Evolutionary conservation across 1,284 basidiomycete genomes (phyloP).

Genomic region (Ganoderma lingzhi): DNA sequence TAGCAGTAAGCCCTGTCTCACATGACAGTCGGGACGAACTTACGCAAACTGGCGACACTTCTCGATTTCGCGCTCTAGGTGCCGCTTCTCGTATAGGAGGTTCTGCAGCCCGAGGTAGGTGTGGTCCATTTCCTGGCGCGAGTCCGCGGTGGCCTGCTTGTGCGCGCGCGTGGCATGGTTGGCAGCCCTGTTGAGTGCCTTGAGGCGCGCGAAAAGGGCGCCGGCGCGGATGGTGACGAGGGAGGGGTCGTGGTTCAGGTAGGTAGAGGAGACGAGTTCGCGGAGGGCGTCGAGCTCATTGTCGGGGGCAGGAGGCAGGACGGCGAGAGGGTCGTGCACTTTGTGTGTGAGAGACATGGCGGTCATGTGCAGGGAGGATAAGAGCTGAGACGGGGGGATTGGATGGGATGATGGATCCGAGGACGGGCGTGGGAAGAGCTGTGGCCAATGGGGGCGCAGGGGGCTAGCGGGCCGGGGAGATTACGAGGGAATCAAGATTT

Average conservation of each 20-base stretch:
- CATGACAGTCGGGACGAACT: conserved; percentile 39
- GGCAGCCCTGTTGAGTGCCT: conserved; percentile 75
- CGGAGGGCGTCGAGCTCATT: conserved; percentile 66
- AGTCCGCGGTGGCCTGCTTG: conserved; percentile 78
- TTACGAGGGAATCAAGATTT: conserved; percentile 28
- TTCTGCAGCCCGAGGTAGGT: conserved; percentile 84
- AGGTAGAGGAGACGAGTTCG: conserved; percentile 60
- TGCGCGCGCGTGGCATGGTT: conserved; percentile 72
- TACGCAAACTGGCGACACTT: conserved; percentile 89
- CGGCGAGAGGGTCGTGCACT: conserved; percentile 25
- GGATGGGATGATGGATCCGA: conserved; percentile 2
- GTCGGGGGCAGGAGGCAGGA: conserved; percentile 47
- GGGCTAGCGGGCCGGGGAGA: conserved; percentile 27
- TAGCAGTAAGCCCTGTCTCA: conserved; percentile 2
- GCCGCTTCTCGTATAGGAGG: conserved; percentile 82
- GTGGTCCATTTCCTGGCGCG: conserved; percentile 84
- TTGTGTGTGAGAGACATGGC: conserved; percentile 33
- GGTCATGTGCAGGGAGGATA: conserved; percentile 29
- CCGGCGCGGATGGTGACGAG: conserved; percentile 68
- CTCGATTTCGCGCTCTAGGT: conserved; percentile 86
- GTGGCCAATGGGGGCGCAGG: conserved; percentile 24
- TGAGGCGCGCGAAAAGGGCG: conserved; percentile 78
- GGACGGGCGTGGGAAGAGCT: conserved; percentile 23
- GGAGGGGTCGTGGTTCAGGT: conserved; percentile 56
- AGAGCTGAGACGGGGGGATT: conserved; percentile 9